A percentile compares a stretch with the other conserved stretches of the same genome.
Evolutionary conservation across 805 yeast species (phyloP).

Genomic region (Barnettozyma sucrosica): DNA sequence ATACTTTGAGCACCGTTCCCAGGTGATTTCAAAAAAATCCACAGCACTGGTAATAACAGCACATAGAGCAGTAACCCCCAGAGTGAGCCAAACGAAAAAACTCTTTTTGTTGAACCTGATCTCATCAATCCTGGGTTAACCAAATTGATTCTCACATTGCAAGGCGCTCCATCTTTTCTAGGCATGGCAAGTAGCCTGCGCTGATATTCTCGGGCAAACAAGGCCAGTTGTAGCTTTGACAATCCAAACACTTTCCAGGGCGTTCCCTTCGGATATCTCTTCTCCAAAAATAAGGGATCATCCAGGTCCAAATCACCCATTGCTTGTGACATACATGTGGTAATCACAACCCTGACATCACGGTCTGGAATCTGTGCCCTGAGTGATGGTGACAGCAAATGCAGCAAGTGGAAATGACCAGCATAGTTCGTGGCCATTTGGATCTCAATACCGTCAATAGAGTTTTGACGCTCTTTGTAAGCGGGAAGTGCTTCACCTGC

Average conservation of each 20-base stretch:
- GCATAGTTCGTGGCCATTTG: slow-evolving; percentile 82
- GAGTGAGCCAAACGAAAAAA: slow-evolving; percentile 69
- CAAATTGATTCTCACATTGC: slow-evolving; percentile 61
- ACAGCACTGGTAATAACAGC: slow-evolving; percentile 73
- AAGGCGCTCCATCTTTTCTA: slow-evolving; percentile 66
- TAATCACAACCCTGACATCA: slow-evolving; percentile 78
- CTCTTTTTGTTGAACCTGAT: slow-evolving; percentile 77
- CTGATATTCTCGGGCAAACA: slow-evolving; percentile 79
- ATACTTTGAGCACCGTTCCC: slow-evolving; percentile 76
- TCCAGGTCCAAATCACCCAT: slow-evolving; percentile 58
- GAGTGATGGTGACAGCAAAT: slow-evolving; percentile 75
- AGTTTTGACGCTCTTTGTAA: slow-evolving; percentile 54
- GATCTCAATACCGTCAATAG: slow-evolving; percentile 78
- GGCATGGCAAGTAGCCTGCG: slow-evolving; percentile 50
- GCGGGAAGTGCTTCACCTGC: slow-evolving; percentile 81
- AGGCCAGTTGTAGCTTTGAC: slow-evolving; percentile 67
- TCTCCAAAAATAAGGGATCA: slow-evolving; percentile 59
- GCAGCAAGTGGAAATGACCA: slow-evolving; percentile 75
- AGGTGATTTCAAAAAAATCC: slow-evolving; percentile 72
- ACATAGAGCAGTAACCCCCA: slow-evolving; percentile 58
- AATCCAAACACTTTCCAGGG: slow-evolving; percentile 82
- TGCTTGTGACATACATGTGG: slow-evolving; percentile 74
- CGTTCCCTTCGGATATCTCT: slow-evolving; percentile 48
- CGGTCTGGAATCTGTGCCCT: slow-evolving; percentile 91
- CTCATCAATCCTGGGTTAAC: slow-evolving; percentile 94